Percentiles rank a stretch among this genome's conserved stretches.
Evolutionary conservation across 1,284 basidiomycete genomes (phyloP).

Genomic region (Flammula alnicola): DNA sequence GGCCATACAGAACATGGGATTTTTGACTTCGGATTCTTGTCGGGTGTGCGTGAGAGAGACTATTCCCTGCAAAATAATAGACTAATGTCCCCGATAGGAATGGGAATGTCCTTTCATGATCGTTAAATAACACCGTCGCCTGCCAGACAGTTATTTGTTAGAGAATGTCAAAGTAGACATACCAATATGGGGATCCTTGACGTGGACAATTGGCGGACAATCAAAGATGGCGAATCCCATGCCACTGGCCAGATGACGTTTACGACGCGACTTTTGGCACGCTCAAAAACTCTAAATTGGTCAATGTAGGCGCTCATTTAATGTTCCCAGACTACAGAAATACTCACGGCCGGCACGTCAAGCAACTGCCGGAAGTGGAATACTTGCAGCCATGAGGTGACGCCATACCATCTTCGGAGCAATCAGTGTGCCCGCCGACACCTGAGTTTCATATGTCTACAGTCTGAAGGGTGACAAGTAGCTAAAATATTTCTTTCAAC

Average conservation of each 20-base stretch:
- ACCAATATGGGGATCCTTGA: neutral
- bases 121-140: neutral
- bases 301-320: constrained; percentile 11
- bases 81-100: constrained; percentile 9
- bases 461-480: too few relatives aligned
- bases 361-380: constrained; percentile 2
- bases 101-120: neutral
- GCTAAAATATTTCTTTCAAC: too few relatives aligned
- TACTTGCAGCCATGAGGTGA: neutral
- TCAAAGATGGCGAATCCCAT: neutral
- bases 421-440: too few relatives aligned
- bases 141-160: constrained; percentile 4
- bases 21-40: constrained; percentile 16
- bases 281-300: constrained; percentile 5
- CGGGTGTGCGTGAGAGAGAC: constrained; percentile 20
- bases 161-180: neutral
- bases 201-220: neutral
- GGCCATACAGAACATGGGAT: constrained; percentile 20
- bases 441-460: too few relatives aligned
- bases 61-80: constrained; percentile 6
- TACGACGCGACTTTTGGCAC: neutral
- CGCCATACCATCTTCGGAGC: too few relatives aligned
- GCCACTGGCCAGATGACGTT: neutral
- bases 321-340: constrained; percentile 1
- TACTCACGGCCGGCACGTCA: constrained; percentile 1